A percentile compares a stretch with the other conserved stretches of the same genome.
phyloP scores from a whole-genome alignment of 768 basidiomycete genomes.

The Cyathus striatus region DNA sequence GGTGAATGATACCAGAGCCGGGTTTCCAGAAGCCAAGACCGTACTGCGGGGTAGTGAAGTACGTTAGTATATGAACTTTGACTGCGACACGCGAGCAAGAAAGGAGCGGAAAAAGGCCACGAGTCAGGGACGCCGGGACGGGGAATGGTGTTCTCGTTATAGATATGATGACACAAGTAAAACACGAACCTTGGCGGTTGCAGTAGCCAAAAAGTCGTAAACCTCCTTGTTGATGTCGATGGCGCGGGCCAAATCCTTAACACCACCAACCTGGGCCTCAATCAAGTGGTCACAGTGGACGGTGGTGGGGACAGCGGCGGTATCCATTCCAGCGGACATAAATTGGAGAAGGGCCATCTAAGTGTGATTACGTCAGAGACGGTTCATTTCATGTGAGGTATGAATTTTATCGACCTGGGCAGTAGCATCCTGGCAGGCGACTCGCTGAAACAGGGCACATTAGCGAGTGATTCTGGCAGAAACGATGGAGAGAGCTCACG shows the following conservation, averaged over 20 bases:
- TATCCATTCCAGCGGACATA: constrained; percentile 99
- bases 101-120: too few relatives aligned
- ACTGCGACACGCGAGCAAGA: too few relatives aligned
- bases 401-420: constrained; percentile 52
- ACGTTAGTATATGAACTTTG: too few relatives aligned
- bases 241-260: constrained; percentile 89
- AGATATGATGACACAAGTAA: neutral
- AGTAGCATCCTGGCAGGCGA: constrained; percentile 89
- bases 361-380: constrained; percentile 22
- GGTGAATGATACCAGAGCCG: constrained; percentile 98
- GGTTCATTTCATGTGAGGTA: constrained; percentile 8
- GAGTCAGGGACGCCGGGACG: too few relatives aligned
- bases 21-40: constrained; percentile 99
- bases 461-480: constrained; percentile 2
- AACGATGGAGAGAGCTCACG: constrained; percentile 45
- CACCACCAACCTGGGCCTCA: constrained; percentile 93
- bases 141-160: too few relatives aligned
- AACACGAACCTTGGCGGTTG: constrained; percentile 75
- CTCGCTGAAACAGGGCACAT: constrained; percentile 51
- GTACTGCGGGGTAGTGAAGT: constrained; percentile 49
- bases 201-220: constrained; percentile 97
- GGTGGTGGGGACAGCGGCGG: constrained; percentile 95
- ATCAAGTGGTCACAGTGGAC: constrained; percentile 99
- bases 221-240: constrained; percentile 96
- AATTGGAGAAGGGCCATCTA: constrained; percentile 99